phyloP scores from a whole-genome alignment of 139 green algal species.

The Closterium sp. region DNA sequence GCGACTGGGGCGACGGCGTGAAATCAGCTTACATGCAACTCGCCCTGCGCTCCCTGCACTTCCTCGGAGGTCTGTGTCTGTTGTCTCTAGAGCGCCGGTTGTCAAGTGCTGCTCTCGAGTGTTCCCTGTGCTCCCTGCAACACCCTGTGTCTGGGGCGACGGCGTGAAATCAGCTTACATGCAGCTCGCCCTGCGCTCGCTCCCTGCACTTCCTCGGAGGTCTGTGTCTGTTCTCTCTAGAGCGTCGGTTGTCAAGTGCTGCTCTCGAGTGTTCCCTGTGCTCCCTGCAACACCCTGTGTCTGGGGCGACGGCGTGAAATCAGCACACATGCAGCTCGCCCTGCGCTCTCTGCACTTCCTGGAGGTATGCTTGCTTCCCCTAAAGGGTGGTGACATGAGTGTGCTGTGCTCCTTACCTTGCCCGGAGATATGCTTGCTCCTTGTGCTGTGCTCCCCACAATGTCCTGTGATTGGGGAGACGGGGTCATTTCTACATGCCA shows the following conservation, averaged over 20 bases:
- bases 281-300: neutral
- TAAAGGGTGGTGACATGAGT: too few species aligned
- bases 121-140: neutral
- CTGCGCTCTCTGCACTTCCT: slow-evolving; percentile 5
- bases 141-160: slow-evolving; percentile 22
- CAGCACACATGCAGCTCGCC: slow-evolving; percentile 17
- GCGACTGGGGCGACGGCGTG: slow-evolving; percentile 37
- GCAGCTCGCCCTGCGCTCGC: slow-evolving; percentile 17
- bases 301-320: slow-evolving; percentile 41
- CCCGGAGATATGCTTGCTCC: too few species aligned
- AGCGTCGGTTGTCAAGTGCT: too few species aligned
- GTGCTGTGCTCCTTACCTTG: too few species aligned
- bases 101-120: too few species aligned
- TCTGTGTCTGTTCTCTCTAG: neutral
- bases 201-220: slow-evolving; percentile 6
- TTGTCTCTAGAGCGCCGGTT: too few species aligned
- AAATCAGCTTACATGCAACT: slow-evolving; percentile 24
- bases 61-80: slow-evolving; percentile 5
- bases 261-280: too few species aligned
- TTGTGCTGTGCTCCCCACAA: neutral
- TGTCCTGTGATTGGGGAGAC: slow-evolving; percentile 24
- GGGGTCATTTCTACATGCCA: slow-evolving; percentile 21
- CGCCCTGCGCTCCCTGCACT: slow-evolving; percentile 13
- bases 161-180: slow-evolving; percentile 25
- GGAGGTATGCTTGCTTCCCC: neutral